A percentile compares a stretch with the other conserved stretches of the same genome.
These are phyloP conservation scores for Vitis hybrid DNA, from an alignment of 177 flowering plant genomes.

Conservation along the genomic window DNA sequence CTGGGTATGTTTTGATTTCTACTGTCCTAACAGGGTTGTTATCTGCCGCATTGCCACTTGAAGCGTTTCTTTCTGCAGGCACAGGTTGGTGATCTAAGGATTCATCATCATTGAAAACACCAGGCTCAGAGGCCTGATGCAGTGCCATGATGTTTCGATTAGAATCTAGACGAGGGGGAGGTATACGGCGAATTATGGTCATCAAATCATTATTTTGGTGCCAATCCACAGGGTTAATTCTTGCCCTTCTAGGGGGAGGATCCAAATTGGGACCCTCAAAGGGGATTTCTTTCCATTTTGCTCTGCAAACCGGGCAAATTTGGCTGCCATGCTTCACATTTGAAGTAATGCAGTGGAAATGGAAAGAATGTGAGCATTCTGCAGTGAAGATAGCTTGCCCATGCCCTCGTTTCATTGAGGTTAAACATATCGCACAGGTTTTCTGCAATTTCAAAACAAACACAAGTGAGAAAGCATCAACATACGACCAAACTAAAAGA, in stretches of 20 bases:
- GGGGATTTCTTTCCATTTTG: slow-evolving; percentile 76
- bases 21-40: slow-evolving; percentile 20
- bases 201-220: slow-evolving; percentile 44
- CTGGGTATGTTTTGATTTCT: slow-evolving; percentile 47
- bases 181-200: slow-evolving; percentile 43
- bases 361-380: slow-evolving; percentile 76
- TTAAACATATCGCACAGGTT: slow-evolving; percentile 63
- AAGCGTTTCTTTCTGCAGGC: slow-evolving; percentile 17
- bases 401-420: slow-evolving; percentile 55
- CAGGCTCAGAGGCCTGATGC: slow-evolving; percentile 56
- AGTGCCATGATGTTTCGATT: slow-evolving; percentile 26
- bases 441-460: slow-evolving; percentile 35
- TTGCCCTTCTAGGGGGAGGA: slow-evolving; percentile 34
- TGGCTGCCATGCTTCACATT: slow-evolving; percentile 72
- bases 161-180: slow-evolving; percentile 37
- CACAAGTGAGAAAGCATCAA: background rate
- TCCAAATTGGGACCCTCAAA: slow-evolving; percentile 42
- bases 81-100: slow-evolving; percentile 35
- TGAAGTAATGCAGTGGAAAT: slow-evolving; percentile 70
- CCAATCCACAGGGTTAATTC: slow-evolving; percentile 41
- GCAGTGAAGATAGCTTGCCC: slow-evolving; percentile 80
- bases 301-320: slow-evolving; percentile 70
- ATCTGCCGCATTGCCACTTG: slow-evolving; percentile 13
- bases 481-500: background rate
- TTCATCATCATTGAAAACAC: slow-evolving; percentile 70